Base-by-base conservation (phyloP, 495 filamentous ascomycete species). In the Penicillium coffeae region DNA sequence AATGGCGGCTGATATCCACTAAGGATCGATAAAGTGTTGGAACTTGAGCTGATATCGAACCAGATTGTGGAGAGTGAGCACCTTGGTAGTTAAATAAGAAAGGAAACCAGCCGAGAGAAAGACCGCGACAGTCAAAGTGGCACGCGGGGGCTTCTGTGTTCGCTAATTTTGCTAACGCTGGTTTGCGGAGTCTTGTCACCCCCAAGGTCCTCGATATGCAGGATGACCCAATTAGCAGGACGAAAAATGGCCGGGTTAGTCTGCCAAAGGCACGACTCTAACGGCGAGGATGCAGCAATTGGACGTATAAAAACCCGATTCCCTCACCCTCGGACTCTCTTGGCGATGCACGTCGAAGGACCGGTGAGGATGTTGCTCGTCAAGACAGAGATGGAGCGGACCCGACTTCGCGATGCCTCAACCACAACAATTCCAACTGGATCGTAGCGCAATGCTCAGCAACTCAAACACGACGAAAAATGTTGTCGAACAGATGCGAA, bases 171-270 rank as follows among this genome's bases (percentile, higher is more conserved):
- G 44, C 56, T 51, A 38, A 33, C 45, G 36, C 42, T 49, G 33
- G 32, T 38, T 48, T 50, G 42, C 27, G 15, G 21, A 44, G 52
- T 16, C 56, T n/a, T 30, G 49, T 48, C 42, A 58, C 55, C 54
- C 60, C 48, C 60, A 63, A 58, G 57, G 60, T 58, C 60, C 60
- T 58, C 57, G 51, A 60, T 48, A 52, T 27, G 42, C 51, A 45
- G 47, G 35, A 50, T 35, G 45, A 42, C 36, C 53, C 50, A 56
- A 56, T 55, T 19, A 39, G 37, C 30, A 40, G 38, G 32, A 42
- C 38, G 19, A 30, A 43, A 42, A 19, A 44, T 16, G 45, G 59
- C 52, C 22, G 49, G 55, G 52, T 45, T 51, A 45, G 46, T 50
- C 54, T 61, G 58, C 43, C 54, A 33, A 54, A 13, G 8, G 38